Conservation (phyloP, 1,284 basidiomycete genomes). For the Irpex sp. region DNA sequence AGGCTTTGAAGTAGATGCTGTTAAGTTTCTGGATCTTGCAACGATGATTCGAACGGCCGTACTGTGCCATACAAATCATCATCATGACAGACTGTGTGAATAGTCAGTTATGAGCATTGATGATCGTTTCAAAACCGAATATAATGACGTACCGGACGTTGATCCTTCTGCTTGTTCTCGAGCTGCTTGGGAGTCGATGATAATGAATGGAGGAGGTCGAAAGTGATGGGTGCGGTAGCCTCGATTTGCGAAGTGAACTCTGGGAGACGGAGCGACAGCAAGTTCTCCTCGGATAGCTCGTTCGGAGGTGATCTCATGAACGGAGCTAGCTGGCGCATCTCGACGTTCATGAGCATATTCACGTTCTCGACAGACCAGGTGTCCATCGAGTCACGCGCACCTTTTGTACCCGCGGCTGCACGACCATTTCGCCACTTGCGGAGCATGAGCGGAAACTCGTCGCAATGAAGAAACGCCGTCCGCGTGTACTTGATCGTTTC, state of each 20-base stretch:
- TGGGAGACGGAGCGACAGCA: not conserved
- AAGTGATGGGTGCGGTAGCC: constrained; percentile 18
- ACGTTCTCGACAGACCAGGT: constrained; percentile 18
- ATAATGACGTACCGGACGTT: constrained; percentile 21
- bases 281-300: constrained; percentile 9
- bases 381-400: constrained; percentile 17
- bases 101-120: constrained; percentile 21
- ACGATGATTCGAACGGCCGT: constrained; percentile 25
- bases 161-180: constrained; percentile 23
- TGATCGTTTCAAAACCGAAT: not conserved
- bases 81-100: constrained; percentile 6
- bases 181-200: constrained; percentile 18
- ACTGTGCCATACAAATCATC: constrained; percentile 11
- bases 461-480: not conserved
- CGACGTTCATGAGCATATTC: not conserved
- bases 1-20: constrained; percentile 26
- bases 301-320: not conserved
- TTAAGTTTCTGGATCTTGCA: constrained; percentile 27
- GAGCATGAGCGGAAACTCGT: not conserved
- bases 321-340: not conserved
- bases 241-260: constrained; percentile 10
- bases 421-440: too few species aligned
- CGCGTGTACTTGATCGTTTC: not conserved
- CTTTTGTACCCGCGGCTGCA: not conserved
- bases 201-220: constrained; percentile 18